A percentile compares a stretch with the other conserved stretches of the same genome.
Conservation (phyloP, 768 basidiomycete species). For the Gautieria morchelliformis region DNA sequence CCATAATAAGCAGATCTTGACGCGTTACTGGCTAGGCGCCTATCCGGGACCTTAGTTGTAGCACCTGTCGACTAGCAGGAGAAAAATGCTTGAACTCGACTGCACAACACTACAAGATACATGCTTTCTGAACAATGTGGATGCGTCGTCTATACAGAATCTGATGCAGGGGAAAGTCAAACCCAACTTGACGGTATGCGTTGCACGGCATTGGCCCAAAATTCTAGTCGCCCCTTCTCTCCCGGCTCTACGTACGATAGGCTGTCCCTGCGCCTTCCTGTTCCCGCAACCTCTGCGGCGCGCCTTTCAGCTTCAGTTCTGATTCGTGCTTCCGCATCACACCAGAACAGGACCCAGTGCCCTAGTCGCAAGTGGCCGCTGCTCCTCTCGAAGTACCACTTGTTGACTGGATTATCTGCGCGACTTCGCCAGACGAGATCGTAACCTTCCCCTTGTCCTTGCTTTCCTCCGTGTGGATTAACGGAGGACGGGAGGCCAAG, state of each 20-base stretch:
- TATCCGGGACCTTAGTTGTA: too few species aligned
- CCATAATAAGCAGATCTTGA: not conserved
- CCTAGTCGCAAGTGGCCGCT: constrained; percentile 82
- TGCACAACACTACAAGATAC: not conserved
- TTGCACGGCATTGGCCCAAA: constrained; percentile 60
- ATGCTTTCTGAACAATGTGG: not conserved
- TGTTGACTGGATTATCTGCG: constrained; percentile 91
- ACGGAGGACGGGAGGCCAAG: constrained; percentile 88
- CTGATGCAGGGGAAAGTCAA: constrained; percentile 15
- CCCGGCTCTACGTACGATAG: constrained; percentile 67
- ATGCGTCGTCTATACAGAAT: not conserved
- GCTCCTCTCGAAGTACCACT: constrained; percentile 98
- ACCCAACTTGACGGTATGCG: constrained; percentile 79
- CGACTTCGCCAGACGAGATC: constrained; percentile 96
- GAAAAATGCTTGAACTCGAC: not conserved
- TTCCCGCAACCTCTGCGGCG: constrained; percentile 34
- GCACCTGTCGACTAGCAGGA: too few species aligned
- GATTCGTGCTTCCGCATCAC: constrained; percentile 86
- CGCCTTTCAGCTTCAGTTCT: constrained; percentile 28
- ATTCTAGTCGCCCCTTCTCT: constrained; percentile 60
- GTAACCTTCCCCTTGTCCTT: constrained; percentile 80
- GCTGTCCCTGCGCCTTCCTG: constrained; percentile 52
- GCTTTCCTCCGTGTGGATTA: constrained; percentile 90
- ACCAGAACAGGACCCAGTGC: constrained; percentile 95
- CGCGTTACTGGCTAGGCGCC: too few species aligned